phyloP scores from a whole-genome alignment of 352 stramenopile species.

The Pythium myriotylum region DNA sequence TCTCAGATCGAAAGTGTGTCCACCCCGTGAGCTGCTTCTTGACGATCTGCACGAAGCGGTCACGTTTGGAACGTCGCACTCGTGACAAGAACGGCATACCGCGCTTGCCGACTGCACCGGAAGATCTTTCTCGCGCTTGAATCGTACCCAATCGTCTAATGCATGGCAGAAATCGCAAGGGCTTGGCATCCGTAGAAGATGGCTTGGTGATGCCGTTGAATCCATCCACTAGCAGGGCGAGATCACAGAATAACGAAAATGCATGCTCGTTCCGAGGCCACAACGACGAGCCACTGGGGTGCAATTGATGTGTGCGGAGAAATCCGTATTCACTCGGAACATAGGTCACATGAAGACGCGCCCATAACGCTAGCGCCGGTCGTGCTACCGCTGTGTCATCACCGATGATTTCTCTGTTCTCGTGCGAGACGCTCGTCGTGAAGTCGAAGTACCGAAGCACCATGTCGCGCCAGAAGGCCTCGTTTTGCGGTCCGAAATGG shows the following conservation, averaged over 20 bases:
- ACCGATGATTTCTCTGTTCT: not conserved
- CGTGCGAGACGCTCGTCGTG: not conserved
- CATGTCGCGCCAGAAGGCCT: conserved; percentile 15
- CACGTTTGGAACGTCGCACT: not conserved
- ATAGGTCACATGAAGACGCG: conserved; percentile 6
- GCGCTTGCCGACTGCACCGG: not conserved
- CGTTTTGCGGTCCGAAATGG: conserved; percentile 5
- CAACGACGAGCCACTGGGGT: not conserved
- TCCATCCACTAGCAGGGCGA: conserved; percentile 10
- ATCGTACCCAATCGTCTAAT: conserved; percentile 1
- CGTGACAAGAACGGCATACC: not conserved
- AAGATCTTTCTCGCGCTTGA: not conserved
- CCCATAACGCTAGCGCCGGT: not conserved
- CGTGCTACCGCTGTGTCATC: not conserved
- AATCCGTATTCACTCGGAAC: conserved; percentile 15
- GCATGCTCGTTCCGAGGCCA: conserved; percentile 6
- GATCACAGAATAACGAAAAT: conserved; percentile 15
- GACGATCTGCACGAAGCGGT: not conserved
- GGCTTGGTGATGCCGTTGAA: conserved; percentile 4
- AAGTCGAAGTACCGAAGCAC: conserved; percentile 19
- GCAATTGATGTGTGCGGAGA: not conserved
- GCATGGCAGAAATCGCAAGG: not conserved
- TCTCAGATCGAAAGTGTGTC: conserved; percentile 1
- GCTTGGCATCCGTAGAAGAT: not conserved
- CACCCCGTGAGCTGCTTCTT: not conserved